Conservation (phyloP, 305 asterid genomes). For the Fraxinus velutina region DNA sequence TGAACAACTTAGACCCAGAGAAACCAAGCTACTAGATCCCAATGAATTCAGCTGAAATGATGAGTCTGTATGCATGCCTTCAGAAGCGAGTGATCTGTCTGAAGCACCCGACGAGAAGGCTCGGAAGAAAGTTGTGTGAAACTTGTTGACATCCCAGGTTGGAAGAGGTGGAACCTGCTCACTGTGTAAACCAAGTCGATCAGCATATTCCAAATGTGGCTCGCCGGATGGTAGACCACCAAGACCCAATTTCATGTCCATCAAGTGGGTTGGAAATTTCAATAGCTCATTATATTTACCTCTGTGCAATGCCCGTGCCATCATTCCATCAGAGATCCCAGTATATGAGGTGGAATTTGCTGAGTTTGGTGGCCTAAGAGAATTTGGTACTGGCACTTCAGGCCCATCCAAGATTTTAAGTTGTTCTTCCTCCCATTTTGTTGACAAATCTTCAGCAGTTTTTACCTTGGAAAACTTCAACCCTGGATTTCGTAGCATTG, state of each 20-base stretch:
- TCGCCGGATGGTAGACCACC: slow-evolving; percentile 48
- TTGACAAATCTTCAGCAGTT: slow-evolving; percentile 59
- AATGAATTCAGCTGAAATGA: slow-evolving; percentile 61
- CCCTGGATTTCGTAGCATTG: slow-evolving; percentile 55
- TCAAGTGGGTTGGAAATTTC: slow-evolving; percentile 60
- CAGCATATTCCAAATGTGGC: slow-evolving; percentile 43
- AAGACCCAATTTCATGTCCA: slow-evolving; percentile 85
- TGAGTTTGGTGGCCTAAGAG: slow-evolving; percentile 41
- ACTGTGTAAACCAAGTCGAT: not conserved
- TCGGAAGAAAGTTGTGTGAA: slow-evolving; percentile 45
- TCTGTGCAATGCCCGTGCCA: slow-evolving; percentile 65
- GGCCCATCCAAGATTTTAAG: slow-evolving; percentile 61
- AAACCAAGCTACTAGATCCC: slow-evolving; percentile 51
- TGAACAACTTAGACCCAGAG: slow-evolving; percentile 36
- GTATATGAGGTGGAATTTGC: slow-evolving; percentile 32
- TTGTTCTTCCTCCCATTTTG: slow-evolving; percentile 92
- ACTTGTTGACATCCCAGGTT: slow-evolving; percentile 43
- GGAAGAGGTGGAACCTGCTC: slow-evolving; percentile 33
- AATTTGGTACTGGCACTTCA: slow-evolving; percentile 29
- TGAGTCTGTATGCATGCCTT: slow-evolving; percentile 37
- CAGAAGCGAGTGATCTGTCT: slow-evolving; percentile 41
- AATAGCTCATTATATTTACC: slow-evolving; percentile 45
- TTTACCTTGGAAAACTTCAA: slow-evolving; percentile 67
- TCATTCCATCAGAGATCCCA: slow-evolving; percentile 55
- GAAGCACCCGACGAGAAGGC: slow-evolving; percentile 44